phyloP scores from a whole-genome alignment of 1,139 yeast species.

The Eremothecium gossypii region DNA sequence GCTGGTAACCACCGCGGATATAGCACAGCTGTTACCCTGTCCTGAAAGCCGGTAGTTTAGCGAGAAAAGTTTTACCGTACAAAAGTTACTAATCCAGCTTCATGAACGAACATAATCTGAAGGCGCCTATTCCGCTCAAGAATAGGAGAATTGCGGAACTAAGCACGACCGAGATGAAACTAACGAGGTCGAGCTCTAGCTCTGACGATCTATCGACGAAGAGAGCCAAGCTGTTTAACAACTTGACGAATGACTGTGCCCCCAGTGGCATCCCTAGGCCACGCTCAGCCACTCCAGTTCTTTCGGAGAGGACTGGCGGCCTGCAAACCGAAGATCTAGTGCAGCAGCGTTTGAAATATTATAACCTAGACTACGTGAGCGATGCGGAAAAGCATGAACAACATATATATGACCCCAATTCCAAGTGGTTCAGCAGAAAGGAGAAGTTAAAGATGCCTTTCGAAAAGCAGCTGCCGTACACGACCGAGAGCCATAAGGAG shows the following conservation, averaged over 20 bases:
- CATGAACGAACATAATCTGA: conserved; percentile 12
- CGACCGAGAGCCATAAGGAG: conserved; percentile 58
- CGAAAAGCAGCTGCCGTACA: conserved; percentile 64
- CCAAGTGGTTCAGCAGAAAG: conserved; percentile 49
- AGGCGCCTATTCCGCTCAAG: conserved; percentile 23
- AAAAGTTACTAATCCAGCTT: too few species aligned
- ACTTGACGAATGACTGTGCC: conserved; percentile 7
- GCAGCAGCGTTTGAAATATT: conserved; percentile 36
- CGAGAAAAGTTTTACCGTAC: too few species aligned
- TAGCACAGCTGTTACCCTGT: too few species aligned
- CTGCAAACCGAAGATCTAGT: conserved; percentile 19
- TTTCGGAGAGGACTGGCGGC: conserved; percentile 12
- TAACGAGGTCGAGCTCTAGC: conserved; percentile 16
- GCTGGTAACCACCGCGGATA: too few species aligned
- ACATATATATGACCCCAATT: conserved; percentile 40
- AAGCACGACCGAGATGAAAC: conserved; percentile 12
- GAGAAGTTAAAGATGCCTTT: conserved; percentile 48
- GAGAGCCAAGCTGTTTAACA: conserved; percentile 10
- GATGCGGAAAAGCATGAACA: conserved; percentile 35
- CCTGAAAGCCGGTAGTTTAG: too few species aligned
- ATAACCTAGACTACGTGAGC: conserved; percentile 51
- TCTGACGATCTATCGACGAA: conserved; percentile 16
- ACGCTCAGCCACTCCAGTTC: conserved; percentile 24
- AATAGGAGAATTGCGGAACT: conserved; percentile 13
- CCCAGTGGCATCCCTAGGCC: conserved; percentile 13